Conservation (phyloP, 345 rosid species). For the Arabidopsis suecica region DNA sequence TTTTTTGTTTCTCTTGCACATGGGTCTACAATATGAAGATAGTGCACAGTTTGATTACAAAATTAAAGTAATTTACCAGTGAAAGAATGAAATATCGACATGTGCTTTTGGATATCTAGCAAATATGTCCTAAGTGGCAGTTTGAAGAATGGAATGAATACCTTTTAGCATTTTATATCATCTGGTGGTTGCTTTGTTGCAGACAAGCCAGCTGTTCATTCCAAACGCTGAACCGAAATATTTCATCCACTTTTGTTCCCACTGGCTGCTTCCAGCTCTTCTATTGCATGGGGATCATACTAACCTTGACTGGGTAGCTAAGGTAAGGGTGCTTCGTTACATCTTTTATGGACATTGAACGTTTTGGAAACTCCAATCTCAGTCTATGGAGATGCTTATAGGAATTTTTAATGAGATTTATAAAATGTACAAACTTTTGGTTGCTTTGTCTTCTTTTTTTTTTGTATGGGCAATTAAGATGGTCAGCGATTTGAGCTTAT, state of each 20-base stretch:
- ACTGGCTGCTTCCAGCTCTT: conserved; percentile 93
- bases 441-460: conserved; percentile 6
- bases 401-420: neutral
- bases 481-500: conserved; percentile 9
- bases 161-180: conserved; percentile 16
- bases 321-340: conserved; percentile 54
- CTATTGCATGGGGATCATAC: conserved; percentile 63
- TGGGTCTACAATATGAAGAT: conserved; percentile 11
- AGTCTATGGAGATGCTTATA: conserved; percentile 11
- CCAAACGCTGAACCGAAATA: conserved; percentile 67
- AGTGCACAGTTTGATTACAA: conserved; percentile 3
- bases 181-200: conserved; percentile 42
- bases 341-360: conserved; percentile 18
- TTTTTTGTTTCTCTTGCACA: conserved; percentile 8
- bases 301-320: conserved; percentile 74
- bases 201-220: conserved; percentile 75
- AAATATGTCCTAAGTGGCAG: conserved; percentile 15
- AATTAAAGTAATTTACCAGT: conserved; percentile 10
- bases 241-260: conserved; percentile 81
- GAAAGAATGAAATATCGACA: conserved; percentile 14
- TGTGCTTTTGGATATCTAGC: conserved; percentile 15
- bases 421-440: conserved; percentile 10
- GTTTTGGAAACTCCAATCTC: conserved; percentile 13
- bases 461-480: conserved; percentile 17
- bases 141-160: conserved; percentile 25